A percentile compares a stretch with the other conserved stretches of the same genome.
These are phyloP conservation scores for Colletotrichum sp. DNA, from an alignment of 2,329 filamentous ascomycete species.

Conservation along the genomic window DNA sequence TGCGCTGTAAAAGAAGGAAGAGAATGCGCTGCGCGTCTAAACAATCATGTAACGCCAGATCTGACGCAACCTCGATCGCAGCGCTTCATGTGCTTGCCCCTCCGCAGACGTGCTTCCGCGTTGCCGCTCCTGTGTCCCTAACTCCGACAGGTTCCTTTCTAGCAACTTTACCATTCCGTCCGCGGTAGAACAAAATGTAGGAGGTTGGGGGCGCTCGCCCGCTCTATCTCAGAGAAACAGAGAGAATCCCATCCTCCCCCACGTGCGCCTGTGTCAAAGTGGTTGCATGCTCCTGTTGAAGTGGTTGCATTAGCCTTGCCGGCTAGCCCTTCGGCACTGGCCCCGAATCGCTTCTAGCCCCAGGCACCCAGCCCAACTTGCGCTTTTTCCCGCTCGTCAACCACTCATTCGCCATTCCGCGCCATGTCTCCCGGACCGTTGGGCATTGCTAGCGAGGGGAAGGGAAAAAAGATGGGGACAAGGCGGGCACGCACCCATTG, in stretches of 20 bases:
- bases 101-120: background rate
- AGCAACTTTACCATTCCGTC: background rate
- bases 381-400: background rate
- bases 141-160: background rate
- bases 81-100: background rate
- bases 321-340: constrained; percentile 3
- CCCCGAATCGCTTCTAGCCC: background rate
- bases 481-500: background rate
- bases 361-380: background rate
- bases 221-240: background rate
- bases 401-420: background rate
- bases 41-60: background rate
- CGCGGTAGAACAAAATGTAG: background rate
- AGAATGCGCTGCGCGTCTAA: background rate
- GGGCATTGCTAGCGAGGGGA: background rate
- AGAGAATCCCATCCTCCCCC: background rate
- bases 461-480: background rate
- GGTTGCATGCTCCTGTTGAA: constrained; percentile 11
- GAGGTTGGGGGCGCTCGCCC: background rate
- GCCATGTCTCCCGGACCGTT: background rate
- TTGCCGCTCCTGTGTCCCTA: background rate
- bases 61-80: constrained; percentile 3
- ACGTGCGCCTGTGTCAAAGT: constrained; percentile 14
- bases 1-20: background rate
- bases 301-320: constrained; percentile 21